A percentile compares a stretch with the other conserved stretches of the same genome.
Conservation (phyloP, 169 alveolate species). For the Plasmodium falciparum region DNA sequence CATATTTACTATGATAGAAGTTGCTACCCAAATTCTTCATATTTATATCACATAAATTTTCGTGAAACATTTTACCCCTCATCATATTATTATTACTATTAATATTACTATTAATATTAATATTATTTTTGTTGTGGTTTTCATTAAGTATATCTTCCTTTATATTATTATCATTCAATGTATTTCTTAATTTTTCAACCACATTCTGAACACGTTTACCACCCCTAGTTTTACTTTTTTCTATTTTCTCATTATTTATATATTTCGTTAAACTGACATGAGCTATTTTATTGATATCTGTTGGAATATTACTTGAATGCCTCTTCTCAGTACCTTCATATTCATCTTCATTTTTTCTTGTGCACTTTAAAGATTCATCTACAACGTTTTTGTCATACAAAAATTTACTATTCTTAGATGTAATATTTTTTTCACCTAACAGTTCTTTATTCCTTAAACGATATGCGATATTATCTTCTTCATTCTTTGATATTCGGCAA, state of each 20-base stretch:
- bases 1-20: not conserved
- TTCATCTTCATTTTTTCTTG: conserved; percentile 20
- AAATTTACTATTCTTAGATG: conserved; percentile 6
- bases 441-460: too few relatives aligned
- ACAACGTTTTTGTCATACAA: not conserved
- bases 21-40: not conserved
- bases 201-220: not conserved
- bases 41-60: conserved; percentile 10
- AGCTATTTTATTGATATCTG: not conserved
- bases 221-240: not conserved
- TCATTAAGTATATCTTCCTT: not conserved
- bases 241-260: not conserved
- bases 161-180: not conserved
- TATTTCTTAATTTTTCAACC: not conserved
- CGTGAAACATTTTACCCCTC: not conserved
- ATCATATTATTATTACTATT: not conserved
- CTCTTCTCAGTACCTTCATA: not conserved
- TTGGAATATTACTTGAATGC: not conserved
- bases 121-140: not conserved
- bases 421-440: conserved; percentile 17
- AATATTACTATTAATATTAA: not conserved
- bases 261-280: not conserved
- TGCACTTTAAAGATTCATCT: conserved; percentile 19
- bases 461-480: not conserved
- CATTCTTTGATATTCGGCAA: conserved; percentile 21